A percentile compares a stretch with the other conserved stretches of the same genome.
phyloP scores from a whole-genome alignment of 768 basidiomycete species.

The Tricholoma sp. region DNA sequence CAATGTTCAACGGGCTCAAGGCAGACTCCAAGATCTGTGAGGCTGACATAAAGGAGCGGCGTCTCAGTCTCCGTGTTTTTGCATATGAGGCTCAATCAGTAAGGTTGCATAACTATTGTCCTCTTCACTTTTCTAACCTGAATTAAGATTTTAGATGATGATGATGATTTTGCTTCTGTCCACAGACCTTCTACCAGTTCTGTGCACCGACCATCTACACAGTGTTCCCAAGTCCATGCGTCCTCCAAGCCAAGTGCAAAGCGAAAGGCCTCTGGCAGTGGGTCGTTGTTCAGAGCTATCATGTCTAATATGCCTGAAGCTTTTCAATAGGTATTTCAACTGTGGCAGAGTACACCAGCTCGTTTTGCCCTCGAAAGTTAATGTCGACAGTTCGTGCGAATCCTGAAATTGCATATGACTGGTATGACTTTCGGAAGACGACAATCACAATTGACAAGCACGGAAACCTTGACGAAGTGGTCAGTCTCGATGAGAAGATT shows the following conservation, averaged over 20 bases:
- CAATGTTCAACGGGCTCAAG: neutral
- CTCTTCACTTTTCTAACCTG: neutral
- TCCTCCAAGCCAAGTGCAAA: slow-evolving; percentile 2
- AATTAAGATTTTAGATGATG: neutral
- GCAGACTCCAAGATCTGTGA: neutral
- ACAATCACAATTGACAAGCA: neutral
- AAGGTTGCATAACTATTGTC: neutral
- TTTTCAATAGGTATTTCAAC: no score
- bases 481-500: neutral
- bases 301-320: no score
- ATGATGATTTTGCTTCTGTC: neutral
- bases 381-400: neutral
- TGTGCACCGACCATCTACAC: neutral
- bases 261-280: neutral
- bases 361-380: neutral
- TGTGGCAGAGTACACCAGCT: slow-evolving; percentile 1
- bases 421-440: neutral
- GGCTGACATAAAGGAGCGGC: neutral
- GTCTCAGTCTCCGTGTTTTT: neutral
- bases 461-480: neutral
- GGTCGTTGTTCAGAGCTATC: no score
- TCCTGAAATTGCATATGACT: neutral
- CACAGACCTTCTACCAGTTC: neutral
- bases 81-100: neutral
- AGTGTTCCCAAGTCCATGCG: neutral